Evolutionary conservation across 345 rosid genomes (phyloP).

Genomic region (Linum lewisii): DNA sequence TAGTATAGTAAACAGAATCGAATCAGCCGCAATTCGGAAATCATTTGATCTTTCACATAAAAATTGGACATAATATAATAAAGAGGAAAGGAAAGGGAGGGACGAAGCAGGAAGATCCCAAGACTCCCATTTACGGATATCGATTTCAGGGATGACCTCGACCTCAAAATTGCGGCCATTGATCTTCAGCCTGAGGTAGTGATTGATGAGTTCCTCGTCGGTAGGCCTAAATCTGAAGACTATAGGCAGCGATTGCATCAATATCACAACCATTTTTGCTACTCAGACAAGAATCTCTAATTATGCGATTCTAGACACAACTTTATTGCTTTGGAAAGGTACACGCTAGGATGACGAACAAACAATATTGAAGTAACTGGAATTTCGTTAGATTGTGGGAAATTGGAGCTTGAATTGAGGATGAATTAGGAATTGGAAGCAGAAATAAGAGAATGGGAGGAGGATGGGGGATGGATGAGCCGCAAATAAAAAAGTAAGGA

Average conservation of each 20-base stretch:
- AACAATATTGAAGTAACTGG: no score
- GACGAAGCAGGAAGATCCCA: constrained; percentile 82
- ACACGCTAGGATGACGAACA: no score
- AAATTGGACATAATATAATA: not conserved
- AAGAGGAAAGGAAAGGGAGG: not conserved
- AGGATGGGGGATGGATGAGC: no score
- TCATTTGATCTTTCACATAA: not conserved
- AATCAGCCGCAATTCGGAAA: not conserved
- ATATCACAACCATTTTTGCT: constrained; percentile 29
- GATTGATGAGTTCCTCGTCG: constrained; percentile 82
- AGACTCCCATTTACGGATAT: constrained; percentile 91
- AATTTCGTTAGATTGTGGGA: no score
- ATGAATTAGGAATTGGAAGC: no score
- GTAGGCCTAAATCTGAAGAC: constrained; percentile 91
- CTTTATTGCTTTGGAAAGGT: no score
- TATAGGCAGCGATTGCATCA: constrained; percentile 52
- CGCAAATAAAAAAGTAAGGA: no score
- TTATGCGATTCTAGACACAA: not conserved
- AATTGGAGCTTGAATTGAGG: no score
- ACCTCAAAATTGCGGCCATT: constrained; percentile 79
- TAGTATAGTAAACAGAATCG: not conserved
- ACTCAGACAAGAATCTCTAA: not conserved
- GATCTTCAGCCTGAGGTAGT: constrained; percentile 75
- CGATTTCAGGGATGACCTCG: constrained; percentile 67
- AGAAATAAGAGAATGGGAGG: no score